phyloP scores from a whole-genome alignment of 345 rosid genomes.

The Citrus inodora region DNA sequence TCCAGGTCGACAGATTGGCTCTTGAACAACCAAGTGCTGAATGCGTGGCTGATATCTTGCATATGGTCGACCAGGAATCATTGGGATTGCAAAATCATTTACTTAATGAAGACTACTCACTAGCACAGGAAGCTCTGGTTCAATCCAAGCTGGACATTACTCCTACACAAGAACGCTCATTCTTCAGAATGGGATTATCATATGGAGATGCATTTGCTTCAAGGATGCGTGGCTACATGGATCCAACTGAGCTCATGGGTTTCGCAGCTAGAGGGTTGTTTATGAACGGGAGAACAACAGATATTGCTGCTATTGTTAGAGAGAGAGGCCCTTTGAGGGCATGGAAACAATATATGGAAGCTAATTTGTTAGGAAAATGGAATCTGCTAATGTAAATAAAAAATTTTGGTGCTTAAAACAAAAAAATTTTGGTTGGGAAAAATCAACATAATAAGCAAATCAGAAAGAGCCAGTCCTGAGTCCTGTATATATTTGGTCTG shows the following conservation, averaged over 20 bases:
- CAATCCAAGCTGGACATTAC: constrained; percentile 2
- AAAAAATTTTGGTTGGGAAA: background rate
- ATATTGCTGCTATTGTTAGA: background rate
- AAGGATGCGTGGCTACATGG: constrained; percentile 48
- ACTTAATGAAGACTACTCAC: constrained; percentile 4
- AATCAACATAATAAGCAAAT: background rate
- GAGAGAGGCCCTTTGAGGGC: constrained; percentile 41
- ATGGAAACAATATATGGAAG: constrained; percentile 54
- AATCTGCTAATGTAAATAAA: constrained; percentile 2
- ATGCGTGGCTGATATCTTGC: constrained; percentile 41
- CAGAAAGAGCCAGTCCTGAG: background rate
- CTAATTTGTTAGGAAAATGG: constrained; percentile 28
- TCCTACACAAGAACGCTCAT: background rate
- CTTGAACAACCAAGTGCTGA: constrained; percentile 39
- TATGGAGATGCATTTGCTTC: constrained; percentile 34
- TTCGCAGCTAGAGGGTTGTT: constrained; percentile 78
- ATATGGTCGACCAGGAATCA: constrained; percentile 55
- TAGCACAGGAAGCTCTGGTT: background rate
- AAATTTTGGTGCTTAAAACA: background rate
- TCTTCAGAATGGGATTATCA: constrained; percentile 29
- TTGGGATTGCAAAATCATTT: constrained; percentile 41
- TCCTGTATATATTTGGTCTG: background rate
- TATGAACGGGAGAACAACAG: constrained; percentile 23
- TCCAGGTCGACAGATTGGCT: constrained; percentile 62
- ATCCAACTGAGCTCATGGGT: constrained; percentile 62